Conservation (phyloP, 2,329 filamentous ascomycete species). For the Colletotrichum noveboracense region DNA sequence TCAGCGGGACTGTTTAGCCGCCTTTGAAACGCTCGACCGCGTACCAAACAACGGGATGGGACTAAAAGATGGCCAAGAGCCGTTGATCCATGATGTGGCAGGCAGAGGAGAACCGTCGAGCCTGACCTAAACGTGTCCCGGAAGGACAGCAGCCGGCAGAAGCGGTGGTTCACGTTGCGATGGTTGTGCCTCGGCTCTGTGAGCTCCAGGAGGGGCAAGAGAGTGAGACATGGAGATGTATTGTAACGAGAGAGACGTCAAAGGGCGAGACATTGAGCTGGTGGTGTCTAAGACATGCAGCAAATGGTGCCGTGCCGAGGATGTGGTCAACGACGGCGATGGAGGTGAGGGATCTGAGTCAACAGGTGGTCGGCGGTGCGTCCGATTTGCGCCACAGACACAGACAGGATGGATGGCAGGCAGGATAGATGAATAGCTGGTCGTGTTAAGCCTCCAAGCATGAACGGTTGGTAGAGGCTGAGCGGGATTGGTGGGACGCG, state of each 20-base stretch:
- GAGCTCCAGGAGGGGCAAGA: not conserved
- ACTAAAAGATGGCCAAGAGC: not conserved
- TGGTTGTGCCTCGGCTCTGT: not conserved
- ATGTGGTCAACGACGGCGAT: not conserved
- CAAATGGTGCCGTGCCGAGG: conserved; percentile 1
- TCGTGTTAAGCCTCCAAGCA: not conserved
- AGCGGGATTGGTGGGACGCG: not conserved
- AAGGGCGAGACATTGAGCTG: not conserved
- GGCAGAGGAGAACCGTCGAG: not conserved
- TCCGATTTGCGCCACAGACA: conserved; percentile 7
- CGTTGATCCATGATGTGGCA: not conserved
- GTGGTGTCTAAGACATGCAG: not conserved
- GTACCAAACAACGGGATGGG: not conserved
- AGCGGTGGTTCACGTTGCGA: not conserved
- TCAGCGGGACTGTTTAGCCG: not conserved
- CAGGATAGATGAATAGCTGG: not conserved
- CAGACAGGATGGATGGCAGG: not conserved
- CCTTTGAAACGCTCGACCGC: not conserved
- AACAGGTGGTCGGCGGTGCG: conserved; percentile 12
- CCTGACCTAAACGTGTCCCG: not conserved
- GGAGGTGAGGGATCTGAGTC: conserved; percentile 13
- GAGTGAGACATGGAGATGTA: not conserved
- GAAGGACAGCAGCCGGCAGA: not conserved
- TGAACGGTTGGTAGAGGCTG: conserved; percentile 13
- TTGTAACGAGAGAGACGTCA: not conserved